Evolutionary conservation across 2,329 filamentous ascomycete genomes (phyloP).

Genomic region (Paracoccidioides brasiliensis): DNA sequence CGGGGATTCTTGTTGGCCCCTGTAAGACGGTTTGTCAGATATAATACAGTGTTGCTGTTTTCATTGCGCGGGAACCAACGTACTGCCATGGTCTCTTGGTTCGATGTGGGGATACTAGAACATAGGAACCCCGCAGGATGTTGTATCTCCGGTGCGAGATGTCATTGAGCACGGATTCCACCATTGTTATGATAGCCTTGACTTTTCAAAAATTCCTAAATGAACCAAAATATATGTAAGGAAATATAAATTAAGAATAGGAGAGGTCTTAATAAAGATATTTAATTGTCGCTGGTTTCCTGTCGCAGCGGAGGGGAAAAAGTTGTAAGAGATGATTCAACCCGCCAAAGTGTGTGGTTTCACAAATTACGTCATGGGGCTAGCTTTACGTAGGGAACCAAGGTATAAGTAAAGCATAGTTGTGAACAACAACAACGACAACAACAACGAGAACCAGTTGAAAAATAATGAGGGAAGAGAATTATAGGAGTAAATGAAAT

Average conservation of each 20-base stretch:
- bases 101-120: conserved; percentile 88
- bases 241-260: not conserved
- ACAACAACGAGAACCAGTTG: too few relatives aligned
- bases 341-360: too few relatives aligned
- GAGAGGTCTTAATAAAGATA: too few relatives aligned
- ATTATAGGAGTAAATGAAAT: too few relatives aligned
- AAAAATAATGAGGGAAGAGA: too few relatives aligned
- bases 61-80: conserved; percentile 26
- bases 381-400: too few relatives aligned
- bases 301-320: too few relatives aligned
- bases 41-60: not conserved
- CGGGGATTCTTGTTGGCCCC: conserved; percentile 64
- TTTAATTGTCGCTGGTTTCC: too few relatives aligned
- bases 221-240: not conserved
- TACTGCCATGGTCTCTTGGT: conserved; percentile 98
- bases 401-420: too few relatives aligned
- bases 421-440: too few relatives aligned
- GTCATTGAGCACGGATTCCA: conserved; percentile 71
- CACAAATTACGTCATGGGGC: too few relatives aligned
- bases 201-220: not conserved
- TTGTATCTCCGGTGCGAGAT: conserved; percentile 95
- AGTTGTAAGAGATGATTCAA: too few relatives aligned
- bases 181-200: conserved; percentile 38
- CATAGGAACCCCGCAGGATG: conserved; percentile 75
- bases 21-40: conserved; percentile 23